Conservation (phyloP, 1,284 basidiomycete species). For the Cutaneotrichosporon cutaneum region DNA sequence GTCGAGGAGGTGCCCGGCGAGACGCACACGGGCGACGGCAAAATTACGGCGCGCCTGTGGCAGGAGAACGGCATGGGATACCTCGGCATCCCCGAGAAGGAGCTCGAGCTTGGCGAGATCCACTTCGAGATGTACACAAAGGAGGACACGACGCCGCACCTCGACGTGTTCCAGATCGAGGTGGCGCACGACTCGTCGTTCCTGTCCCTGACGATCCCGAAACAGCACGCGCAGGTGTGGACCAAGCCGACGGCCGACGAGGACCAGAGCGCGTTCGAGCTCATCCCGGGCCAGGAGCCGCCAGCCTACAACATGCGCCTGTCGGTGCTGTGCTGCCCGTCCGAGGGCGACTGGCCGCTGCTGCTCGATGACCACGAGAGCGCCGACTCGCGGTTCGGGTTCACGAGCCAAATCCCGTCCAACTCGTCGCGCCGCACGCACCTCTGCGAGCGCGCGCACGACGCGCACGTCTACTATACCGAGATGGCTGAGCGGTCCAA, state of each 20-base stretch:
- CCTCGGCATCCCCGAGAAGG: constrained; percentile 34
- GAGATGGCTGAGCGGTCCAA: constrained; percentile 11
- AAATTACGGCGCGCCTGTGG: constrained; percentile 31
- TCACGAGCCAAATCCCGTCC: constrained; percentile 48
- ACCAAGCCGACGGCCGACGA: constrained; percentile 19
- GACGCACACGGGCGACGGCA: constrained; percentile 20
- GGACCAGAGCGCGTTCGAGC: constrained; percentile 13
- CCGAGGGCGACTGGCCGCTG: constrained; percentile 50
- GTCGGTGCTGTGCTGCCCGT: constrained; percentile 49
- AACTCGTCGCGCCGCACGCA: constrained; percentile 43
- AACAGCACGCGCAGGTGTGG: constrained; percentile 32
- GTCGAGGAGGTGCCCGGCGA: constrained; percentile 22
- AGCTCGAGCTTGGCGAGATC: constrained; percentile 23
- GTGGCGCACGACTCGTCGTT: constrained; percentile 37
- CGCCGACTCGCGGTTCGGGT: constrained; percentile 48
- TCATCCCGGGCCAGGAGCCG: neutral
- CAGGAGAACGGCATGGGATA: constrained; percentile 44
- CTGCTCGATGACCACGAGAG: constrained; percentile 50
- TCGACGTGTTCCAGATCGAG: constrained; percentile 39
- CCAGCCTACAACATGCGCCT: constrained; percentile 43
- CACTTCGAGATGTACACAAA: constrained; percentile 34
- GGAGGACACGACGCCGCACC: constrained; percentile 20
- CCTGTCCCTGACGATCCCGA: constrained; percentile 41
- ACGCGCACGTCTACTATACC: constrained; percentile 30
- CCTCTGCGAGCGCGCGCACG: constrained; percentile 41